Evolutionary conservation across 2,329 filamentous ascomycete species (phyloP), one percentile per base, ranked within the genome.

Genomic region (Rhexocercosporidium sp.): DNA sequence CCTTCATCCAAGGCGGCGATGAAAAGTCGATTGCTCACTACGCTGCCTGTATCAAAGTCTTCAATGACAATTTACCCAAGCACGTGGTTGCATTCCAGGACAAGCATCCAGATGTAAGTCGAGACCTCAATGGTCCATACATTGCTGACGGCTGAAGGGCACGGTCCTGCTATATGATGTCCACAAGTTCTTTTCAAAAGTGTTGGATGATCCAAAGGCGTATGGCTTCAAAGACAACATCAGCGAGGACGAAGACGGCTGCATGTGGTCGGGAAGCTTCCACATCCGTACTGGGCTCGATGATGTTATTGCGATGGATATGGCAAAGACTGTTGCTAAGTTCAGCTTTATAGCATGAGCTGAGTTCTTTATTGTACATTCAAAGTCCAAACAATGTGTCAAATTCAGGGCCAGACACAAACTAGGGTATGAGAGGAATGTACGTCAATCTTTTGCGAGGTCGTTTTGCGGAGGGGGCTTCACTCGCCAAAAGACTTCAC

Each of bases 261-360:
- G 59, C 31, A 56, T 66, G 44, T 66, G 65, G 65, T 39, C 49
- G 7, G 60, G 53, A n/a, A 44, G 20, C 16, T 66, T 63, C 31
- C 65, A 66, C 37, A 62, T 63, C 20, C 49, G 27, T 12, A 66
- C 49, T 29, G 37, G 29, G 9, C 34, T 66, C 20, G 59, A 66
- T 22, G 51, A 63, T 37, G 14, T 66, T 31, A 63, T 66, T 27
- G 65, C 65, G 12, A 62, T 59, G 34, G 59, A 66, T 25, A 66
- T 66, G 65, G 59, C 59, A 22, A 53, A 51, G 7, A 59, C 27
- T 1, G 41, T 66, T 41, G 49, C 49, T 4, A 27, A 66, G 7
- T 63, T 59, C 41, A 14, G 12, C 9, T 66, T 60, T 44, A 4
- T 11, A 8, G 44, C 9, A 47, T 54, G 47, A 49, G 9, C 44